A percentile compares a stretch with the other conserved stretches of the same genome.
Evolutionary conservation across 2,329 filamentous ascomycete species (phyloP).

Genomic region (Bertia moriformis): DNA sequence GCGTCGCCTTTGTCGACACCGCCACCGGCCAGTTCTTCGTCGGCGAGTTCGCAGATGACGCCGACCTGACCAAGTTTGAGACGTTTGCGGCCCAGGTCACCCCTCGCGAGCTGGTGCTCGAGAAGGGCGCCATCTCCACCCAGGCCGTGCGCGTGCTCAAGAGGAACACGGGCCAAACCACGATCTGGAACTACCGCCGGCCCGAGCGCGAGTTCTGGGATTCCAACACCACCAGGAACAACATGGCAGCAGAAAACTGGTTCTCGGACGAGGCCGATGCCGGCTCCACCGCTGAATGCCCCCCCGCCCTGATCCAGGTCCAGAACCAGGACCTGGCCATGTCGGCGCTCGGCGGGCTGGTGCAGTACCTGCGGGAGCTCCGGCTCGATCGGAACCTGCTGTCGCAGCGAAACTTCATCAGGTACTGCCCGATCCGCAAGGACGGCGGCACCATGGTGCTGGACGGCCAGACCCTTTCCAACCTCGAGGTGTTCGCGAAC

Average conservation of each 20-base stretch:
- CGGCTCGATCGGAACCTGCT: slow-evolving; percentile 81
- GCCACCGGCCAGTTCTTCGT: slow-evolving; percentile 89
- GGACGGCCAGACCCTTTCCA: slow-evolving; percentile 91
- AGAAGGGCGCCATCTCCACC: slow-evolving; percentile 75
- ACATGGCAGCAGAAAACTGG: slow-evolving; percentile 30
- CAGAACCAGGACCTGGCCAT: slow-evolving; percentile 70
- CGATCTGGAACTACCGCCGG: slow-evolving; percentile 89
- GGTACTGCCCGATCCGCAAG: slow-evolving; percentile 80
- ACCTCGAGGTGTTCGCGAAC: slow-evolving; percentile 90
- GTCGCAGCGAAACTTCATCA: slow-evolving; percentile 77
- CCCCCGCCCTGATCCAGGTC: slow-evolving; percentile 54
- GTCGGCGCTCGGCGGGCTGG: slow-evolving; percentile 77
- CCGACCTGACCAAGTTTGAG: slow-evolving; percentile 90
- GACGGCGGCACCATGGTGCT: slow-evolving; percentile 84
- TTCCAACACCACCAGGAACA: slow-evolving; percentile 65
- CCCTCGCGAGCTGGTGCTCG: slow-evolving; percentile 75
- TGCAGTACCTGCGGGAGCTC: slow-evolving; percentile 72
- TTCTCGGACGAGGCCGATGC: slow-evolving; percentile 23
- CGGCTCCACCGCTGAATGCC: slow-evolving; percentile 55
- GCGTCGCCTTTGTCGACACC: slow-evolving; percentile 85
- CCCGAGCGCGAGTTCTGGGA: slow-evolving; percentile 81
- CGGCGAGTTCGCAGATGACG: slow-evolving; percentile 82
- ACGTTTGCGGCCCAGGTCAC: slow-evolving; percentile 86
- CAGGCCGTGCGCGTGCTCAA: slow-evolving; percentile 86
- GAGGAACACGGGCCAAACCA: slow-evolving; percentile 83